A percentile compares a stretch with the other conserved stretches of the same genome.
Conservation (phyloP, 2,329 filamentous ascomycete genomes). For the Apiospora malaysiana region DNA sequence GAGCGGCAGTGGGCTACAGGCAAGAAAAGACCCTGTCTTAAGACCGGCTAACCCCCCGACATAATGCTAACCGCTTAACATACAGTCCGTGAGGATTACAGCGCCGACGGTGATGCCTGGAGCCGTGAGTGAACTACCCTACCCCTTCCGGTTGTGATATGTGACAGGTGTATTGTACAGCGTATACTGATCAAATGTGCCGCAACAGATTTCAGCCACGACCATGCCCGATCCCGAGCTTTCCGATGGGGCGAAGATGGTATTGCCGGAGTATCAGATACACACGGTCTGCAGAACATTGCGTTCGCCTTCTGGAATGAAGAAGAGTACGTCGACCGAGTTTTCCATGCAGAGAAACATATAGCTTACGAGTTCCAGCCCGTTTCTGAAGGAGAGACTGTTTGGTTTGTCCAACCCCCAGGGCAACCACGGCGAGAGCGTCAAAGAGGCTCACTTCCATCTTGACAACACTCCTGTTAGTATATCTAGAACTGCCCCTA, state of each 20-base stretch:
- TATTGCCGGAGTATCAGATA: slow-evolving; percentile 92
- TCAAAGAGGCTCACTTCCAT: slow-evolving; percentile 97
- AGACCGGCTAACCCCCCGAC: not conserved
- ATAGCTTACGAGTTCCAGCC: slow-evolving; percentile 61
- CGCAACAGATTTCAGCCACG: slow-evolving; percentile 83
- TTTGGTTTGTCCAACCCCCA: slow-evolving; percentile 96
- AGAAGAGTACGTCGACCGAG: slow-evolving; percentile 71
- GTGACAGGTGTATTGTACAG: not conserved
- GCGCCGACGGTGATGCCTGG: slow-evolving; percentile 90
- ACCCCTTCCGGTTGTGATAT: slow-evolving; percentile 21
- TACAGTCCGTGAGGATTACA: slow-evolving; percentile 88
- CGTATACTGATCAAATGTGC: slow-evolving; percentile 34
- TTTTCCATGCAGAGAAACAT: slow-evolving; percentile 15
- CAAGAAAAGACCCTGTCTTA: slow-evolving; percentile 46
- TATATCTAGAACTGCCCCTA: slow-evolving; percentile 32
- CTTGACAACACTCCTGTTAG: slow-evolving; percentile 85
- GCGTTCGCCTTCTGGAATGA: slow-evolving; percentile 98
- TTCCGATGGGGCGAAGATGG: slow-evolving; percentile 98
- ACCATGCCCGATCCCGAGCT: slow-evolving; percentile 84
- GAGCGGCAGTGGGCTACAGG: slow-evolving; percentile 97
- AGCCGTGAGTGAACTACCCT: slow-evolving; percentile 69
- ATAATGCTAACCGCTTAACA: slow-evolving; percentile 19
- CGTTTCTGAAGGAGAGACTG: slow-evolving; percentile 91
- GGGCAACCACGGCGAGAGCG: slow-evolving; percentile 94
- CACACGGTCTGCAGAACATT: slow-evolving; percentile 89